Evolutionary conservation across 148 eudicot genomes (phyloP).

Genomic region (Hydrangea macrophylla): DNA sequence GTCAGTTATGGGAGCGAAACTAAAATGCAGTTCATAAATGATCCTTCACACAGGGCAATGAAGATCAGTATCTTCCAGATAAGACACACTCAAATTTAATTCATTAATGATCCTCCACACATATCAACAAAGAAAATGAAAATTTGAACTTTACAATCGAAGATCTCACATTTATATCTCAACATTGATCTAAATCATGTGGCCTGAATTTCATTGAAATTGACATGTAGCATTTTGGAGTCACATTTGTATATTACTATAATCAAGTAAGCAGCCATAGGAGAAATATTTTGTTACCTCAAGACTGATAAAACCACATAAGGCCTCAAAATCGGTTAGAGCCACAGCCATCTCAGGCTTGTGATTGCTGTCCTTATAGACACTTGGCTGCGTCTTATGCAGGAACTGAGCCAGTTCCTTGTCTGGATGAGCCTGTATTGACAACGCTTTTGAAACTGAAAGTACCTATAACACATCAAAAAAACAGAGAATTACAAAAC

Average conservation of each 20-base stretch:
- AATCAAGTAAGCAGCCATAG: not conserved
- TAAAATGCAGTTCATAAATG: no score
- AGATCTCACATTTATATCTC: not conserved
- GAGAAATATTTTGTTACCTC: constrained; percentile 45
- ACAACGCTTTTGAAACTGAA: constrained; percentile 74
- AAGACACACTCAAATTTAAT: constrained; percentile 3
- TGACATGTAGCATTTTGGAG: no score
- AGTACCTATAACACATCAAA: constrained; percentile 52
- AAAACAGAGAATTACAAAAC: no score
- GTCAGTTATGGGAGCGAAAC: not conserved
- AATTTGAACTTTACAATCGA: no score
- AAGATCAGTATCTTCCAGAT: no score
- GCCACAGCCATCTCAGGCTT: constrained; percentile 98
- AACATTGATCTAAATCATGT: no score
- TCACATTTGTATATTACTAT: no score
- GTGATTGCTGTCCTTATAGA: constrained; percentile 75
- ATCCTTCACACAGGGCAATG: no score
- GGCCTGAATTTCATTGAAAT: no score
- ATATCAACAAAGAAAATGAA: not conserved
- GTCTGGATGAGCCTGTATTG: constrained; percentile 92
- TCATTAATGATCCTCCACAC: not conserved
- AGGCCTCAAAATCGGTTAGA: constrained; percentile 74
- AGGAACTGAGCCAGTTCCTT: constrained; percentile 57
- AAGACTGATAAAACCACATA: constrained; percentile 68
- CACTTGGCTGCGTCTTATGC: constrained; percentile 56